phyloP scores from a whole-genome alignment of 164 flowering plant genomes.

The Magnolia officinalis region DNA sequence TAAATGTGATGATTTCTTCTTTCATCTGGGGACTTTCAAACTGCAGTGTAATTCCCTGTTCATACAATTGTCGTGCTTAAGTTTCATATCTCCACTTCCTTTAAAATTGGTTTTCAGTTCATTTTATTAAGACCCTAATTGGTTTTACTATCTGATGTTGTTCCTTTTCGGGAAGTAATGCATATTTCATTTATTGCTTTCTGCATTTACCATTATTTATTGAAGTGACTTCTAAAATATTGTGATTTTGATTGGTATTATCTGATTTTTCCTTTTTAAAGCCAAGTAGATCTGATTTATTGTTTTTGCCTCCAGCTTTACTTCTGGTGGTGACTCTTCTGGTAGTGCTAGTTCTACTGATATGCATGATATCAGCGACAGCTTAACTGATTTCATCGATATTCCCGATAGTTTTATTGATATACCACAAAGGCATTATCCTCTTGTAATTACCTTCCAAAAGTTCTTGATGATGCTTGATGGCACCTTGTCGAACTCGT shows the following conservation, averaged over 20 bases:
- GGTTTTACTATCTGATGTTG: no score
- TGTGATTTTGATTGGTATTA: neutral
- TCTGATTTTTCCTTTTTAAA: neutral
- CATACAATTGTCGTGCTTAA: no score
- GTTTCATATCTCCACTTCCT: no score
- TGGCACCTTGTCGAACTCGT: conserved; percentile 56
- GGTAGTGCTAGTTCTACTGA: conserved; percentile 24
- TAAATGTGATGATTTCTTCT: no score
- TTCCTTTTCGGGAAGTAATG: no score
- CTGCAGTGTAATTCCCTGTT: no score
- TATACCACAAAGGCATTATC: conserved; percentile 41
- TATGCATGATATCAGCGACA: conserved; percentile 38
- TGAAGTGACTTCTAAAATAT: neutral
- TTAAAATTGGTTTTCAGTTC: no score
- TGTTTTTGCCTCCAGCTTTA: conserved; percentile 36
- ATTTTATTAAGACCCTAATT: no score
- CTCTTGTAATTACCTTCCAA: conserved; percentile 65
- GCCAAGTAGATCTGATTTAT: neutral
- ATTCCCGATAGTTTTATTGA: conserved; percentile 55
- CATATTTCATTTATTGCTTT: neutral
- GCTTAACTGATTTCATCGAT: conserved; percentile 33
- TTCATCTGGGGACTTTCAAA: no score
- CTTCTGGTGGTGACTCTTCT: conserved; percentile 23
- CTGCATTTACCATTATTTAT: neutral
- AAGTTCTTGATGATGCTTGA: conserved; percentile 86